Conservation (phyloP, 768 basidiomycete species). For the Suillus decipiens region DNA sequence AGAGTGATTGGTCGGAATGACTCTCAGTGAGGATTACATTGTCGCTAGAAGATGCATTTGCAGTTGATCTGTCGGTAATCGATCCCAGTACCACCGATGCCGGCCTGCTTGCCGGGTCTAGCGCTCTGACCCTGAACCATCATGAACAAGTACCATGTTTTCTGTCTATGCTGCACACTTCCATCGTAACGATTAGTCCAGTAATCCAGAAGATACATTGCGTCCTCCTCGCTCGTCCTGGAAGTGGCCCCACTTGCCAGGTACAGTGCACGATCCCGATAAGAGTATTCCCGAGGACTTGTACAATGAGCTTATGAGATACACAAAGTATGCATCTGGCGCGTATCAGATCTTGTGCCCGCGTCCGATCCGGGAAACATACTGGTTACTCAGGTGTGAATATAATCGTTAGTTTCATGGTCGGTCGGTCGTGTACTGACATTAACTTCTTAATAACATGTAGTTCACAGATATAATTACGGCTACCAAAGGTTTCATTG, state of each 20-base stretch:
- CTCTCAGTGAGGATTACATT: no score
- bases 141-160: conserved; percentile 9
- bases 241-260: conserved; percentile 29
- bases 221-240: neutral
- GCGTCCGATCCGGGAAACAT: conserved; percentile 48
- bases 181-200: conserved; percentile 1
- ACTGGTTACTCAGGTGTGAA: conserved; percentile 42
- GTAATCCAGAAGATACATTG: neutral
- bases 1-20: no score
- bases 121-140: conserved; percentile 3
- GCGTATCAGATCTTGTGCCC: conserved; percentile 49
- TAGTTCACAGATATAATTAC: conserved; percentile 41
- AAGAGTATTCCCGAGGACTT: conserved; percentile 36
- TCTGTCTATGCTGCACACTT: neutral
- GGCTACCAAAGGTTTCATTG: conserved; percentile 46
- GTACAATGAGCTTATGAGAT: conserved; percentile 46
- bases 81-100: neutral
- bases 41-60: no score
- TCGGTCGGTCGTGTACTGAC: conserved; percentile 7
- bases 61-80: no score
- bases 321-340: conserved; percentile 53
- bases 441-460: neutral
- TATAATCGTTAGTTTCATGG: neutral
- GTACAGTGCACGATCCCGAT: conserved; percentile 19
- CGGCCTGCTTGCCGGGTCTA: conserved; percentile 2